A percentile compares a stretch with the other conserved stretches of the same genome.
Conservation (phyloP, 371 early-diverging fungal genomes). For the Syncephalastrum racemosum region DNA sequence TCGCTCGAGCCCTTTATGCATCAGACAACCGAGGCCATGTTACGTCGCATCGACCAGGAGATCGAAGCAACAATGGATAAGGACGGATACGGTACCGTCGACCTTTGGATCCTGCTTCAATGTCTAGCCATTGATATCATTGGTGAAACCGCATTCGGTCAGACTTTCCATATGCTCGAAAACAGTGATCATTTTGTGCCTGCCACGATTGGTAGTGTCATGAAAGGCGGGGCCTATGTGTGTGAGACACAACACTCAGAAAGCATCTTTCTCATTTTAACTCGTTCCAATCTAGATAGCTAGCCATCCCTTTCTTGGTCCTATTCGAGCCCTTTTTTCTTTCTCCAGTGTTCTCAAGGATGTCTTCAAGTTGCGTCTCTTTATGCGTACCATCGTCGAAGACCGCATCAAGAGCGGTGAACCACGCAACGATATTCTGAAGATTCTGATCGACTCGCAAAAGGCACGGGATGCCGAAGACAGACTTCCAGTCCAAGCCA, state of each 20-base stretch:
- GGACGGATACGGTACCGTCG: constrained; percentile 19
- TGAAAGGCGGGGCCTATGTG: no score
- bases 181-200: constrained; percentile 32
- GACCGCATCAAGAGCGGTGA: constrained; percentile 22
- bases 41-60: constrained; percentile 17
- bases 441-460: constrained; percentile 33
- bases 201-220: not conserved
- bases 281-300: not conserved
- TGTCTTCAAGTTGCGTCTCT: constrained; percentile 10
- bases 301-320: not conserved
- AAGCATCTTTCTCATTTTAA: not conserved
- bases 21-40: constrained; percentile 12
- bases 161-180: constrained; percentile 44
- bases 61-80: constrained; percentile 9
- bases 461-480: constrained; percentile 24
- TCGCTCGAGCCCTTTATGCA: constrained; percentile 41
- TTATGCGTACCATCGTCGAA: constrained; percentile 26
- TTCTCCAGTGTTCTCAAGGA: not conserved
- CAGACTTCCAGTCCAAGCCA: constrained; percentile 24
- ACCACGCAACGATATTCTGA: constrained; percentile 37
- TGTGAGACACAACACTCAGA: no score
- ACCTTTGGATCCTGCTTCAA: constrained; percentile 37
- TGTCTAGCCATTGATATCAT: constrained; percentile 47
- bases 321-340: not conserved
- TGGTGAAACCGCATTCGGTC: constrained; percentile 35